These are phyloP conservation scores for Trichophaea hybrida DNA, from an alignment of 2,329 filamentous ascomycete genomes.

Conservation along the genomic window DNA sequence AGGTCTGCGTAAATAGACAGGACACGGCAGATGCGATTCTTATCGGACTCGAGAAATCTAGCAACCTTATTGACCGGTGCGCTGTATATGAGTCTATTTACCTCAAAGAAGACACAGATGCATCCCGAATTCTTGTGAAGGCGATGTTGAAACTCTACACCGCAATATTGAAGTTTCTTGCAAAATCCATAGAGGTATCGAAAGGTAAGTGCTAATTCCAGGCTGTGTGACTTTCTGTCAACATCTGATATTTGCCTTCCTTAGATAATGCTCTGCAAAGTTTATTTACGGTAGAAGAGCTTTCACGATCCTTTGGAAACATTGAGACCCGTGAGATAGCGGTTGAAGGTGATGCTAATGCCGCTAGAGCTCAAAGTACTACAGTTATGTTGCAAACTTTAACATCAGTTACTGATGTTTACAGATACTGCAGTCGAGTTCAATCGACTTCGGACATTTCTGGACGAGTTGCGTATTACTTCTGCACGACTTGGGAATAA, in stretches of 20 bases:
- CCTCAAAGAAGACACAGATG: background rate
- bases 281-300: background rate
- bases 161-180: constrained; percentile 17
- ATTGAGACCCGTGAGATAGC: background rate
- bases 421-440: background rate
- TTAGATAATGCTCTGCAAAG: too few species aligned
- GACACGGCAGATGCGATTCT: constrained; percentile 1
- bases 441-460: background rate
- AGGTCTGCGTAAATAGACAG: constrained; percentile 1
- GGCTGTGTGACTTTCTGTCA: too few species aligned
- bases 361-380: background rate
- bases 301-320: background rate
- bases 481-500: background rate
- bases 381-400: background rate
- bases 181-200: background rate
- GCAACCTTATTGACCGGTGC: background rate
- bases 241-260: too few species aligned
- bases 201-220: background rate
- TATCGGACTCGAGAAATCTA: background rate
- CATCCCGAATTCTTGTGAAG: constrained; percentile 7
- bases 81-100: background rate
- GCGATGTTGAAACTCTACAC: constrained; percentile 22
- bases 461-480: background rate
- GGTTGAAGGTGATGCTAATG: background rate
- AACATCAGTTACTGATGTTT: background rate